phyloP scores from a whole-genome alignment of 306 rosid genomes.

The Argentina anserina region DNA sequence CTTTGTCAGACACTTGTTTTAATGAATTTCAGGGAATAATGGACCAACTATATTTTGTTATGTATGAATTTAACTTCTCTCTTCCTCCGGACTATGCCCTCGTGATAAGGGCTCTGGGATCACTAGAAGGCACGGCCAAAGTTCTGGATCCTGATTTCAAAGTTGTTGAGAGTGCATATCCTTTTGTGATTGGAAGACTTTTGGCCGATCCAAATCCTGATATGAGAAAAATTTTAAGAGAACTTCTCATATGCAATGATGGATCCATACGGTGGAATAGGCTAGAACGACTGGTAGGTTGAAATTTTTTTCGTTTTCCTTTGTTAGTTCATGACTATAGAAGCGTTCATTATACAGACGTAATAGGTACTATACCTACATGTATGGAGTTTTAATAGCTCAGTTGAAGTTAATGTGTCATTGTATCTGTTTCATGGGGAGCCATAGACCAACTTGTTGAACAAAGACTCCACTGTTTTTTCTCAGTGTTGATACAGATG shows the following conservation, averaged over 20 bases:
- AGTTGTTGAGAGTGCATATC: constrained; percentile 89
- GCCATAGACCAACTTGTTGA: not conserved
- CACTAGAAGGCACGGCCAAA: constrained; percentile 97
- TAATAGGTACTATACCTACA: not conserved
- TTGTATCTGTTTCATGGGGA: not conserved
- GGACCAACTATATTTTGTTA: constrained; percentile 73
- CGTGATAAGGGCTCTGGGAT: constrained; percentile 89
- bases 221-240: constrained; percentile 93
- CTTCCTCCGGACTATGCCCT: constrained; percentile 98
- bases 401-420: not conserved
- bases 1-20: constrained; percentile 13
- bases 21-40: constrained; percentile 82
- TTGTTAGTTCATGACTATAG: constrained; percentile 6
- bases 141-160: constrained; percentile 86
- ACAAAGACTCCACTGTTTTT: not conserved
- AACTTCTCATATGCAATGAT: constrained; percentile 74
- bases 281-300: constrained; percentile 79
- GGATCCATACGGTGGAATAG: constrained; percentile 98
- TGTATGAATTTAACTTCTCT: constrained; percentile 86
- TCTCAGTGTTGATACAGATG: not conserved
- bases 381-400: not conserved
- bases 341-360: not conserved
- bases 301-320: constrained; percentile 15
- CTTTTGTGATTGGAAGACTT: constrained; percentile 90
- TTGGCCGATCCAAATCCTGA: constrained; percentile 91